phyloP scores from a whole-genome alignment of 139 green algal genomes.

The Mesotaenium endlicherianum region DNA sequence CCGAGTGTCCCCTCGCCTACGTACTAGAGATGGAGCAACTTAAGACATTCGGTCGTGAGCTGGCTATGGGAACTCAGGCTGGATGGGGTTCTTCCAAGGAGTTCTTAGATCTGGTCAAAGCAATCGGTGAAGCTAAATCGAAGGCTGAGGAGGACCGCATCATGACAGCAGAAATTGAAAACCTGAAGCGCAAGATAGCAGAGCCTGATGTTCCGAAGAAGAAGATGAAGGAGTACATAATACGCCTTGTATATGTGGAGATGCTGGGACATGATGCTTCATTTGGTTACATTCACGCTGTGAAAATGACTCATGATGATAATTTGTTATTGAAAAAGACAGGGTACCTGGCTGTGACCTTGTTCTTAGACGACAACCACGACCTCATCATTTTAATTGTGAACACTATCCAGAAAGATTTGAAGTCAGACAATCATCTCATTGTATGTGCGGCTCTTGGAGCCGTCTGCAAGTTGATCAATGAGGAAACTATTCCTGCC shows the following conservation, averaged over 20 bases:
- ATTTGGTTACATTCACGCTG: slow-evolving; percentile 83
- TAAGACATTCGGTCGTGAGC: slow-evolving; percentile 22
- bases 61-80: slow-evolving; percentile 29
- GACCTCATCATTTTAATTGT: slow-evolving; percentile 93
- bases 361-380: slow-evolving; percentile 87
- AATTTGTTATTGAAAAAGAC: slow-evolving; percentile 48
- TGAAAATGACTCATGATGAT: slow-evolving; percentile 68
- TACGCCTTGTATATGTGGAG: slow-evolving; percentile 94
- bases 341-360: slow-evolving; percentile 85
- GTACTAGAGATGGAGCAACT: slow-evolving; percentile 46
- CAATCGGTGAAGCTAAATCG: slow-evolving; percentile 73
- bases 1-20: no score
- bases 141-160: slow-evolving; percentile 82
- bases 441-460: slow-evolving; percentile 69
- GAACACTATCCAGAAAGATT: slow-evolving; percentile 90
- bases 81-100: slow-evolving; percentile 54
- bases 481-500: slow-evolving; percentile 80
- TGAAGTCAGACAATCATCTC: slow-evolving; percentile 91
- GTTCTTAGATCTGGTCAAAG: slow-evolving; percentile 64
- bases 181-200: slow-evolving; percentile 66
- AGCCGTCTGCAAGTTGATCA: slow-evolving; percentile 71
- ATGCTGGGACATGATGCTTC: slow-evolving; percentile 95
- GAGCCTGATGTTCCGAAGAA: slow-evolving; percentile 55
- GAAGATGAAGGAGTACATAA: slow-evolving; percentile 81
- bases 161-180: slow-evolving; percentile 79